phyloP scores from a whole-genome alignment of 108 stramenopile genomes.

The Epithemia pelagica region DNA sequence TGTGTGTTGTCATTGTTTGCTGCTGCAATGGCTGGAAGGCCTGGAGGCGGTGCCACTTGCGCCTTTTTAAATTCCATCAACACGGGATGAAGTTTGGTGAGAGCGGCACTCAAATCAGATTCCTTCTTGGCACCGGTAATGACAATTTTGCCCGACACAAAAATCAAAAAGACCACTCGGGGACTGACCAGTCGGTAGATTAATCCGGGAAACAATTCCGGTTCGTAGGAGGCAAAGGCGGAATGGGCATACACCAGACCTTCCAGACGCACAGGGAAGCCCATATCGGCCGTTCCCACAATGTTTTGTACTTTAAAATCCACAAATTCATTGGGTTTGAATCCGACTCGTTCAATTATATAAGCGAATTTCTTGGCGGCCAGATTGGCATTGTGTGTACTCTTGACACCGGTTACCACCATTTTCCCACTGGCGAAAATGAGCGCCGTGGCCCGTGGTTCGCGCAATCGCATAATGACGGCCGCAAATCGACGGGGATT shows the following conservation, averaged over 20 bases:
- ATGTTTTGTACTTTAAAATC: conserved; percentile 97
- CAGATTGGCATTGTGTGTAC: conserved; percentile 69
- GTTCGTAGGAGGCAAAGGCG: conserved; percentile 89
- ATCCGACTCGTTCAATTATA: conserved; percentile 74
- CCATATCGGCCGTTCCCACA: conserved; percentile 90
- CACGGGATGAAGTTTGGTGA: conserved; percentile 70
- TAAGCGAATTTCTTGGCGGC: conserved; percentile 89
- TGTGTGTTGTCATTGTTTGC: not conserved
- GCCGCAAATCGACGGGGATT: conserved; percentile 94
- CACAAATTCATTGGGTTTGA: conserved; percentile 44
- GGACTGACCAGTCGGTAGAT: conserved; percentile 92
- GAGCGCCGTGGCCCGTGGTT: conserved; percentile 94
- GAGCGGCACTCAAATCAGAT: conserved; percentile 53
- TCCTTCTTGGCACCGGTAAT: conserved; percentile 87
- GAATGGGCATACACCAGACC: conserved; percentile 91
- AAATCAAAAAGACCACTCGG: conserved; percentile 90
- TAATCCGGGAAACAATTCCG: conserved; percentile 98
- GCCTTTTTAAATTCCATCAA: conserved; percentile 74
- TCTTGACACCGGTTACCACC: conserved; percentile 91
- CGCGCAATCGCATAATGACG: conserved; percentile 82
- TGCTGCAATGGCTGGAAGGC: conserved; percentile 11
- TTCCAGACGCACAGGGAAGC: conserved; percentile 97
- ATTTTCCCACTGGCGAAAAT: conserved; percentile 94
- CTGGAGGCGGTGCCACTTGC: conserved; percentile 26
- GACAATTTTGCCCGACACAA: conserved; percentile 93